These are phyloP conservation scores for Salix udensis DNA, from an alignment of 345 rosid genomes.

Conservation along the genomic window DNA sequence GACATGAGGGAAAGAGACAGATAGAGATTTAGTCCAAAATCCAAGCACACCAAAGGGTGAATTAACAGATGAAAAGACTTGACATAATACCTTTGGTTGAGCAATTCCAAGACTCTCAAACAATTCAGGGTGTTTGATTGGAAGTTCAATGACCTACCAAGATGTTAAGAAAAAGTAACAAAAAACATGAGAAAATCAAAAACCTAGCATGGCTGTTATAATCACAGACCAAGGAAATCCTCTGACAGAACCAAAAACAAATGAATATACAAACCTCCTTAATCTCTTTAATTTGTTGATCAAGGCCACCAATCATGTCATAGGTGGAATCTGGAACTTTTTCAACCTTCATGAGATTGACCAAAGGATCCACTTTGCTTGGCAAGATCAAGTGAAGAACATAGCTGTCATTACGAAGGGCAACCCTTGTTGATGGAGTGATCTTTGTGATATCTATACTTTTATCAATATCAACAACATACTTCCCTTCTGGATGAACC, in stretches of 20 bases:
- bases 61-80: not conserved
- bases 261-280: slow-evolving; percentile 58
- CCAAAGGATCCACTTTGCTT: slow-evolving; percentile 94
- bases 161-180: slow-evolving; percentile 8
- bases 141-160: slow-evolving; percentile 89
- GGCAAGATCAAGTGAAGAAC: slow-evolving; percentile 91
- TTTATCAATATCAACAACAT: slow-evolving; percentile 94
- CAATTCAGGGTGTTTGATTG: slow-evolving; percentile 95
- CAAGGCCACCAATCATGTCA: slow-evolving; percentile 96
- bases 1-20: not conserved
- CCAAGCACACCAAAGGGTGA: not conserved
- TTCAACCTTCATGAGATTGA: slow-evolving; percentile 98
- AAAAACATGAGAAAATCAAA: slow-evolving; percentile 6
- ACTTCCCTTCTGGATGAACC: slow-evolving; percentile 99
- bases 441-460: slow-evolving; percentile 89
- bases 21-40: not conserved
- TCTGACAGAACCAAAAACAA: not conserved
- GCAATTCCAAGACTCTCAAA: slow-evolving; percentile 98
- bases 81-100: slow-evolving; percentile 77
- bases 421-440: slow-evolving; percentile 92
- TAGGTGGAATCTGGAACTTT: slow-evolving; percentile 97
- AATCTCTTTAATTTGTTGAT: slow-evolving; percentile 92
- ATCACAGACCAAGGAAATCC: not conserved
- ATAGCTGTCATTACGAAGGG: slow-evolving; percentile 96
- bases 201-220: not conserved